These are phyloP conservation scores for Penicillium sp. DNA, from an alignment of 2,329 filamentous ascomycete genomes.

Conservation along the genomic window DNA sequence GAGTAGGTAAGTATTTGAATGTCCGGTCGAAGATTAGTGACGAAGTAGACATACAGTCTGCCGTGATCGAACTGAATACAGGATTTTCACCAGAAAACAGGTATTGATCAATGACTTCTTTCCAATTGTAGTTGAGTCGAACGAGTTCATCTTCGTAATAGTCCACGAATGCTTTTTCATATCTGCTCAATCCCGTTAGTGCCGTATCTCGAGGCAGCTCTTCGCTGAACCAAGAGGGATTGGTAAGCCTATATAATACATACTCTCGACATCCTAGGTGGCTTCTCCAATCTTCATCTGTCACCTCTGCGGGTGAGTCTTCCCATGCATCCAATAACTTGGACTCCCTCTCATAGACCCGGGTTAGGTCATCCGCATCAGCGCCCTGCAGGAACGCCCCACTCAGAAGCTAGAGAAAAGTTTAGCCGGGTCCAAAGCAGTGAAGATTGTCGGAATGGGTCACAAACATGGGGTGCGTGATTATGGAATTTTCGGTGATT, in stretches of 20 bases:
- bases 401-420: constrained; percentile 61
- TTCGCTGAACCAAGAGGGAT: background rate
- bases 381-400: constrained; percentile 86
- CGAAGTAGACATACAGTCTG: constrained; percentile 63
- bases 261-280: constrained; percentile 73
- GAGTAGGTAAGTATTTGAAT: constrained; percentile 5
- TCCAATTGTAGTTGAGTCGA: constrained; percentile 78
- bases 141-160: constrained; percentile 94
- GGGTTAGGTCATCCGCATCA: constrained; percentile 68
- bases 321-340: constrained; percentile 75
- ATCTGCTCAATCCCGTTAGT: constrained; percentile 46
- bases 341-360: constrained; percentile 76
- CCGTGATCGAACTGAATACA: constrained; percentile 76
- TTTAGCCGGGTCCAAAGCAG: constrained; percentile 4
- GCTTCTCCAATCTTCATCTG: constrained; percentile 80
- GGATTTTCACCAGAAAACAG: constrained; percentile 69
- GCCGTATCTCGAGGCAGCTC: too few species aligned
- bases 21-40: background rate
- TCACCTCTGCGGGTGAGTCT: constrained; percentile 82
- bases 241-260: constrained; percentile 16
- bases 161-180: constrained; percentile 88
- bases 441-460: background rate
- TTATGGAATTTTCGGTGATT: constrained; percentile 76
- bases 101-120: constrained; percentile 71
- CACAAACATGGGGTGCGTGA: constrained; percentile 70